Conservation (phyloP, 2,329 filamentous ascomycete genomes). For the Huntiella moniliformis region DNA sequence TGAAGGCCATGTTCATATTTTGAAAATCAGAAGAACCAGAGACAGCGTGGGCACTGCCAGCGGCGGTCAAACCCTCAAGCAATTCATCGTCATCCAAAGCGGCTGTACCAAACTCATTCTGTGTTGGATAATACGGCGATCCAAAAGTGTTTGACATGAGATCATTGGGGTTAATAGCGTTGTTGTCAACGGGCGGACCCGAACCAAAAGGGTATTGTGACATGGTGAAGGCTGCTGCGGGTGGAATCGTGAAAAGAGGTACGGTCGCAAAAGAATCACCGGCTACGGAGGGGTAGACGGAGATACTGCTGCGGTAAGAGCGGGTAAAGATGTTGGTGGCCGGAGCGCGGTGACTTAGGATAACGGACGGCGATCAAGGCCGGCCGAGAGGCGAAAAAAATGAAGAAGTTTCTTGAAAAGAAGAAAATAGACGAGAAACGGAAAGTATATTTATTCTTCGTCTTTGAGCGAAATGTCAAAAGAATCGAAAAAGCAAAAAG, state of each 20-base stretch:
- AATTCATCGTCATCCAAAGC: slow-evolving; percentile 79
- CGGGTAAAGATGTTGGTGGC: slow-evolving; percentile 4
- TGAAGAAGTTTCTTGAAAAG: not conserved
- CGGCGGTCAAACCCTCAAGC: slow-evolving; percentile 46
- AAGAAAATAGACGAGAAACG: not conserved
- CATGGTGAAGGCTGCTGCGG: not conserved
- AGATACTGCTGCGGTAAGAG: not conserved
- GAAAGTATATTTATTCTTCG: not conserved
- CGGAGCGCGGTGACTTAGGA: not conserved
- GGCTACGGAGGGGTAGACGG: slow-evolving; percentile 1
- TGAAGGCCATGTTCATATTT: slow-evolving; percentile 37
- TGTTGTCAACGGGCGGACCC: slow-evolving; percentile 2
- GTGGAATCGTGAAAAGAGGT: not conserved
- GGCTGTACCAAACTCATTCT: slow-evolving; percentile 59
- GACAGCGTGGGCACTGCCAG: slow-evolving; percentile 31
- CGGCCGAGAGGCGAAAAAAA: slow-evolving; percentile 3
- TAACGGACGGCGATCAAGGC: slow-evolving; percentile 1
- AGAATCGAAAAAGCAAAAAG: not conserved
- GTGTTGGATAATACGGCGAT: slow-evolving; percentile 16
- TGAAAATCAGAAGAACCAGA: slow-evolving; percentile 39
- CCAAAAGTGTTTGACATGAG: slow-evolving; percentile 6
- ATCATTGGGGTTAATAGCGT: not conserved
- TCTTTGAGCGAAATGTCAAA: not conserved
- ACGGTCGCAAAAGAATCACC: not conserved
- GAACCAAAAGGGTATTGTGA: not conserved